These are phyloP conservation scores for Globisporangium abappressorium DNA, from an alignment of 352 stramenopile species.

Conservation along the genomic window DNA sequence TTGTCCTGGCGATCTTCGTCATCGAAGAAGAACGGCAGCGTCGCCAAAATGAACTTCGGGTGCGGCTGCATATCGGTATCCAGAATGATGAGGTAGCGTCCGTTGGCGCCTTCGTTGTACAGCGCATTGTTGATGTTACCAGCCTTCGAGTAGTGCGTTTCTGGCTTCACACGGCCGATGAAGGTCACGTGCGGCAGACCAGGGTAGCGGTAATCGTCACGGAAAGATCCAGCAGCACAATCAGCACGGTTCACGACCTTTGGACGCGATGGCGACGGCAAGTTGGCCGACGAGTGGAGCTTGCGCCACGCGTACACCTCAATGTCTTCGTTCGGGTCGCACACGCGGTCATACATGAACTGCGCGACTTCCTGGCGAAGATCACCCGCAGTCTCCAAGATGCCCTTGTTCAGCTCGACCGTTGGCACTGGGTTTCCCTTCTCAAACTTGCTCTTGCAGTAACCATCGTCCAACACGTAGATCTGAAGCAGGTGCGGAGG, in stretches of 20 bases:
- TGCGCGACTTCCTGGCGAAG: constrained; percentile 80
- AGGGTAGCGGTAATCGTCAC: constrained; percentile 84
- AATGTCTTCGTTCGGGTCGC: constrained; percentile 82
- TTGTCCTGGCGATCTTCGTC: constrained; percentile 75
- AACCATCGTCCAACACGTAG: constrained; percentile 83
- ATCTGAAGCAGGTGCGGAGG: constrained; percentile 83
- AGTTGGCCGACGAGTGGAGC: constrained; percentile 77
- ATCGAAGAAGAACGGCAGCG: constrained; percentile 86
- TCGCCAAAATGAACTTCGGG: constrained; percentile 79
- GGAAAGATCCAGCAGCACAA: constrained; percentile 78
- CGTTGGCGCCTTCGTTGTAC: constrained; percentile 85
- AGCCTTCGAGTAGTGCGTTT: constrained; percentile 78
- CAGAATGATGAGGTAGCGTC: constrained; percentile 74
- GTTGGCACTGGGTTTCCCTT: constrained; percentile 67
- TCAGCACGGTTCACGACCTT: constrained; percentile 55
- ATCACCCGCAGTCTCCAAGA: constrained; percentile 74
- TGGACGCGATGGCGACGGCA: constrained; percentile 63
- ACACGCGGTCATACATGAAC: constrained; percentile 89
- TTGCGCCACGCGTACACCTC: constrained; percentile 88
- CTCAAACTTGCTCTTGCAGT: constrained; percentile 79
- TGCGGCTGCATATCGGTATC: constrained; percentile 88
- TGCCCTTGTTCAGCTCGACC: constrained; percentile 73
- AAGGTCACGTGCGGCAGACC: constrained; percentile 76
- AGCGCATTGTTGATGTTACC: constrained; percentile 90
- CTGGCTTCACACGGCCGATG: constrained; percentile 73